Percentiles rank a stretch among this genome's conserved stretches.
phyloP scores from a whole-genome alignment of 768 basidiomycete species.

The Suillus subaureus region DNA sequence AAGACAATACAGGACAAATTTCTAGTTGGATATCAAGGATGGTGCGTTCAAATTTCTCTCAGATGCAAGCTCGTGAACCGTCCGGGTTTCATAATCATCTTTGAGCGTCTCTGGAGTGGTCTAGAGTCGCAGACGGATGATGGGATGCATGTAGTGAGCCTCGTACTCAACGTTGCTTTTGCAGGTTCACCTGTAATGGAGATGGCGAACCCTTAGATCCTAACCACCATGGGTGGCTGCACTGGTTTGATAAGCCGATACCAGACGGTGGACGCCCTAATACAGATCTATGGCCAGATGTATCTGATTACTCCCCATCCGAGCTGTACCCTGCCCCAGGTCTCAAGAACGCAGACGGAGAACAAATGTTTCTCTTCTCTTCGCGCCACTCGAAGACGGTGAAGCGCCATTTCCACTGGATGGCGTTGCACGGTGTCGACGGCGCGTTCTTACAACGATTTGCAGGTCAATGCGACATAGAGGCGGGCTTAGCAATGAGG shows the following conservation, averaged over 20 bases:
- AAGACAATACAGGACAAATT: slow-evolving; percentile 83
- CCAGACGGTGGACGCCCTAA: slow-evolving; percentile 71
- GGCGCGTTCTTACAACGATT: slow-evolving; percentile 85
- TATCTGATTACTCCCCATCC: slow-evolving; percentile 65
- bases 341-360: slow-evolving; percentile 54
- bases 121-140: neutral
- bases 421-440: slow-evolving; percentile 80
- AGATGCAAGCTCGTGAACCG: neutral
- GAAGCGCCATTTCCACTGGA: slow-evolving; percentile 61
- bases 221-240: slow-evolving; percentile 85
- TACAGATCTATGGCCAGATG: slow-evolving; percentile 80
- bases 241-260: slow-evolving; percentile 78
- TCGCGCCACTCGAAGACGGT: slow-evolving; percentile 78
- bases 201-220: slow-evolving; percentile 70
- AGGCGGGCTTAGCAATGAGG: slow-evolving; percentile 57
- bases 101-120: neutral
- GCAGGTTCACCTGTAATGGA: slow-evolving; percentile 72
- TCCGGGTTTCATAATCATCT: neutral
- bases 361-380: slow-evolving; percentile 74
- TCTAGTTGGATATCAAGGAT: slow-evolving; percentile 86
- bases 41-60: slow-evolving; percentile 44
- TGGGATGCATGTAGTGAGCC: neutral
- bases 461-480: slow-evolving; percentile 61
- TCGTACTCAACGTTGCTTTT: neutral
- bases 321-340: slow-evolving; percentile 76